Conservation (phyloP, 23 red algal genomes). For the Gracilaria caudata region DNA sequence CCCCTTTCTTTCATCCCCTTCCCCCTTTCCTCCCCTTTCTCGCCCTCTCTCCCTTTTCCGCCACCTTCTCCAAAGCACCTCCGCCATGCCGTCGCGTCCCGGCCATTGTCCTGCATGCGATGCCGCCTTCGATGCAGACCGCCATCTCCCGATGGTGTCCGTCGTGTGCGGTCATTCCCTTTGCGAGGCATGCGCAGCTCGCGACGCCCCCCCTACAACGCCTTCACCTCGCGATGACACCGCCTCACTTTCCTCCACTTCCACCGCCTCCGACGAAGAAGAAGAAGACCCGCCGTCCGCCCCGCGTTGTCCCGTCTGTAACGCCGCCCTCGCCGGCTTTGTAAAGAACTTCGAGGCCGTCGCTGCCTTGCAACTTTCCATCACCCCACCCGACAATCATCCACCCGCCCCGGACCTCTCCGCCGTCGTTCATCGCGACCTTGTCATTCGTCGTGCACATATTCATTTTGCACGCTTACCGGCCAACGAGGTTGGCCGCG, state of each 20-base stretch:
- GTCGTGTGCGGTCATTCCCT: constrained; percentile 77
- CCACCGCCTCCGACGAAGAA: constrained; percentile 43
- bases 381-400: not conserved
- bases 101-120: constrained; percentile 51
- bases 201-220: not conserved
- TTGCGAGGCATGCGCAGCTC: constrained; percentile 36
- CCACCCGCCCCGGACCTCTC: constrained; percentile 49
- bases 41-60: not conserved
- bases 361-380: constrained; percentile 37
- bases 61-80: not conserved
- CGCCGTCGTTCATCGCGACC: constrained; percentile 53
- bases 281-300: constrained; percentile 28
- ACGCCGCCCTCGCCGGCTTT: constrained; percentile 50
- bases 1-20: not conserved
- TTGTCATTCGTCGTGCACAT: constrained; percentile 44
- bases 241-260: constrained; percentile 23
- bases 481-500: constrained; percentile 42
- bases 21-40: not conserved
- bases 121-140: constrained; percentile 35
- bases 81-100: constrained; percentile 16
- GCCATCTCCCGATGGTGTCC: constrained; percentile 66
- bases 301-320: constrained; percentile 57
- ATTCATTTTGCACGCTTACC: constrained; percentile 60
- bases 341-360: constrained; percentile 74
- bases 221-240: constrained; percentile 23